Base-by-base conservation (phyloP, 2,329 filamentous ascomycete genomes). In the Colletotrichum sp. region DNA sequence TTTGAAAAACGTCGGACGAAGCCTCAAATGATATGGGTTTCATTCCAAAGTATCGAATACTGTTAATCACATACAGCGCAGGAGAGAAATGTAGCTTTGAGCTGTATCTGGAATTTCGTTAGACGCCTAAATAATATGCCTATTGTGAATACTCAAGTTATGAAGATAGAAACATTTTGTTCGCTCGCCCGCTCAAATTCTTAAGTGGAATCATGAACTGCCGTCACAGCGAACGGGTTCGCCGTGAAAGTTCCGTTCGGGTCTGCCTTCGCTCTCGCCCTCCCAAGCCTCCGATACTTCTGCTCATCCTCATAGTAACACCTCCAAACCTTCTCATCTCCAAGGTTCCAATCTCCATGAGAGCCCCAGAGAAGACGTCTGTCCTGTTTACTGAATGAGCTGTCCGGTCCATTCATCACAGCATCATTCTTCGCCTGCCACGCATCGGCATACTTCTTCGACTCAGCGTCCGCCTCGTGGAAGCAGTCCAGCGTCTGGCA, bases 361-460 rank as follows among this genome's bases (percentile, higher is more conserved):
- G 83, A 85, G 0, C 84, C 85, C 85, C 84, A 88, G 6, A 86
- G 81, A 6, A 86, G 75, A 10, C 85, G 83, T 7, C 82, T 80
- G 62, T 86, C 85, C 44, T 84, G 75, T 75, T 84, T 83, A 70
- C 84, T 84, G 59, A 85, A 86, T 0, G 77, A 77, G 12, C 83
- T 82, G 28, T 81, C 72, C 18, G 82, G 81, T 2, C 80, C 77
- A 44, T 18, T 44, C 72, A 74, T 74, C n/a, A 74, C 18, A 34
- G 69, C 24, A 66, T 88, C 86, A 55, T 89, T 89, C 32, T 81
- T 81, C 5, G 79, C 80, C 78, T 88, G 86, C 86, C 86, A 89
- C 22, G 84, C 81, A 30, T 84, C 77, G 5, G 87, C 87, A 2
- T 79, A 82, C 5, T 78, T 70, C 68, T 83, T 84, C 9, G 80